phyloP scores from a whole-genome alignment of 2,329 filamentous ascomycete genomes.

The Exophiala sp. region DNA sequence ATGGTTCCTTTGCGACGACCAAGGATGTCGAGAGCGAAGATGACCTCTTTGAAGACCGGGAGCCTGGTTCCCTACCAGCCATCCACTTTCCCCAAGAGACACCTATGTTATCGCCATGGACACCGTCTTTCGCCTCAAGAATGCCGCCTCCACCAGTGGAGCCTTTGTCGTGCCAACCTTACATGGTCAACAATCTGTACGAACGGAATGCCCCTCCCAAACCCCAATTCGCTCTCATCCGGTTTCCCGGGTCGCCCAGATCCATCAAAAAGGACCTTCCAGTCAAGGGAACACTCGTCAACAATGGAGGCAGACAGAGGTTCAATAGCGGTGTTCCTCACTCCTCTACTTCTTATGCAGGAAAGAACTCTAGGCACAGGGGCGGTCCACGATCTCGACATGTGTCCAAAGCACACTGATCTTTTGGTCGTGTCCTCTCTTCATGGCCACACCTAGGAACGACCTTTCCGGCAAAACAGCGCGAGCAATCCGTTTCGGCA shows the following conservation, averaged over 20 bases:
- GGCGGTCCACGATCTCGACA: slow-evolving; percentile 13
- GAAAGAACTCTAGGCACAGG: slow-evolving; percentile 12
- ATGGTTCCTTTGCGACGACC: slow-evolving; percentile 42
- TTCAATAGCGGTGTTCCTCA: slow-evolving; percentile 12
- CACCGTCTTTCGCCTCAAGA: slow-evolving; percentile 1
- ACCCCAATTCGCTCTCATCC: slow-evolving; percentile 25
- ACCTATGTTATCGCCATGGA: slow-evolving; percentile 1
- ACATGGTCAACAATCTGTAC: slow-evolving; percentile 21
- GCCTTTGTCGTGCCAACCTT: slow-evolving; percentile 11
- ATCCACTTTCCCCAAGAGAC: slow-evolving; percentile 54
- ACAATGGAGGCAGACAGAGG: slow-evolving; percentile 13
- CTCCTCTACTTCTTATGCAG: slow-evolving; percentile 12
- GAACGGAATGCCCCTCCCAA: slow-evolving; percentile 17
- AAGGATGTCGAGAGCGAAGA: slow-evolving; percentile 72
- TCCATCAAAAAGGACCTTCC: slow-evolving; percentile 26
- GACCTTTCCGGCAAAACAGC: neutral
- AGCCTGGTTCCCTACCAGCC: slow-evolving; percentile 69
- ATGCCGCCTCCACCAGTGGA: slow-evolving; percentile 8
- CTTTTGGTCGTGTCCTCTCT: neutral
- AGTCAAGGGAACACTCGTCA: slow-evolving; percentile 10
- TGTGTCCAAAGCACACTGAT: slow-evolving; percentile 16
- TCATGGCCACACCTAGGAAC: neutral
- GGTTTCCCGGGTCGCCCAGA: slow-evolving; percentile 19
- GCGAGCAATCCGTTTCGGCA: slow-evolving; percentile 6
- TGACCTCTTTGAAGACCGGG: slow-evolving; percentile 73